A percentile compares a stretch with the other conserved stretches of the same genome.
phyloP scores from a whole-genome alignment of 192 early-diverging fungal genomes.

The Coemansia umbellata region DNA sequence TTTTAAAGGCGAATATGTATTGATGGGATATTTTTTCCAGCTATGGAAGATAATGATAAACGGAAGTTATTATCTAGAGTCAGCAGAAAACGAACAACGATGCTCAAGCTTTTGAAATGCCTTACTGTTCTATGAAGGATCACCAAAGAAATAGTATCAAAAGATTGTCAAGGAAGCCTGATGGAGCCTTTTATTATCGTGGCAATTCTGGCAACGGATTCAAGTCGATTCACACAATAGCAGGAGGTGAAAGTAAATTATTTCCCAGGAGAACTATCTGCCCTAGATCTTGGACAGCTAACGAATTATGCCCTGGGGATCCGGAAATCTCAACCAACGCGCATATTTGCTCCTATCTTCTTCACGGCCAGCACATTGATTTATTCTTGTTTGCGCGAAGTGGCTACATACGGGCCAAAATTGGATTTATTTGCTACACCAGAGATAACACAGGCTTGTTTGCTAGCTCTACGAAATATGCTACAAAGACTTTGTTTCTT shows the following conservation, averaged over 20 bases:
- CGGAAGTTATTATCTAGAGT: too few species aligned
- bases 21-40: neutral
- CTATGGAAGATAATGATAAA: neutral
- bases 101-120: neutral
- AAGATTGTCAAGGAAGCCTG: neutral
- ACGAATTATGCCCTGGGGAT: constrained; percentile 11
- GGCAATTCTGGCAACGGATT: neutral
- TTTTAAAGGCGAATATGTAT: neutral
- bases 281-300: constrained; percentile 13
- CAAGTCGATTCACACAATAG: neutral
- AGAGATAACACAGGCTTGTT: neutral
- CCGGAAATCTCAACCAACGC: constrained; percentile 10
- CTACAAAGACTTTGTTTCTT: constrained; percentile 1
- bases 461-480: neutral
- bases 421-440: neutral
- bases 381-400: constrained; percentile 22
- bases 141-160: neutral
- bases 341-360: constrained; percentile 6
- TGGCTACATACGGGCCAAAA: neutral
- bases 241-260: neutral
- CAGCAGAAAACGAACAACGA: too few species aligned
- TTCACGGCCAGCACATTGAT: constrained; percentile 1
- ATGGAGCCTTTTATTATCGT: neutral
- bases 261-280: neutral
- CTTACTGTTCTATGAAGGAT: neutral